phyloP scores from a whole-genome alignment of 371 early-diverging fungal species.

The Parasitella parasitica region DNA sequence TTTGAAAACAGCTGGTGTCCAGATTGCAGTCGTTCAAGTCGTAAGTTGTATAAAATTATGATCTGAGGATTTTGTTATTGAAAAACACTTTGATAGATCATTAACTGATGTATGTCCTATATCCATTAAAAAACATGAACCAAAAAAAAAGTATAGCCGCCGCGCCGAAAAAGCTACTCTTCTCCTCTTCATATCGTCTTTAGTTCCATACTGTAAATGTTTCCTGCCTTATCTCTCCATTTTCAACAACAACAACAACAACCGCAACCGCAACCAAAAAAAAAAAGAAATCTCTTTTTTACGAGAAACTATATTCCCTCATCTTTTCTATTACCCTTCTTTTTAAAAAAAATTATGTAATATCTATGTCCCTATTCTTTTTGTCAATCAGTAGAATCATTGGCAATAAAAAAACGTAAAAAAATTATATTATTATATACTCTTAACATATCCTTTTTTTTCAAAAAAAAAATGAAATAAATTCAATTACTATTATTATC shows the following conservation, averaged over 20 bases:
- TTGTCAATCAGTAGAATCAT: slow-evolving; percentile 7
- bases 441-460: neutral
- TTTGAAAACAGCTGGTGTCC: slow-evolving; percentile 51
- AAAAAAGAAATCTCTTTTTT: neutral
- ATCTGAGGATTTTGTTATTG: neutral
- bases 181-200: neutral
- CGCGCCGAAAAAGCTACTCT: neutral
- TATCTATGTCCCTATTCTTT: neutral
- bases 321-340: neutral
- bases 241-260: too few relatives aligned
- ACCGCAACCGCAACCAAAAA: too few relatives aligned
- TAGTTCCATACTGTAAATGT: slow-evolving; percentile 10
- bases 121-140: neutral
- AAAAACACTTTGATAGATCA: neutral
- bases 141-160: neutral
- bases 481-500: neutral
- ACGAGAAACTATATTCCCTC: neutral
- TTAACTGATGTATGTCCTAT: neutral
- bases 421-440: slow-evolving; percentile 1
- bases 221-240: neutral
- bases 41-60: slow-evolving; percentile 14
- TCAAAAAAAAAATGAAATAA: neutral
- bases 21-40: slow-evolving; percentile 35
- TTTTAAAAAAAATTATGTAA: neutral
- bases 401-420: neutral